phyloP scores from a whole-genome alignment of 129 eudicot species.

The Helianthus annuus region DNA sequence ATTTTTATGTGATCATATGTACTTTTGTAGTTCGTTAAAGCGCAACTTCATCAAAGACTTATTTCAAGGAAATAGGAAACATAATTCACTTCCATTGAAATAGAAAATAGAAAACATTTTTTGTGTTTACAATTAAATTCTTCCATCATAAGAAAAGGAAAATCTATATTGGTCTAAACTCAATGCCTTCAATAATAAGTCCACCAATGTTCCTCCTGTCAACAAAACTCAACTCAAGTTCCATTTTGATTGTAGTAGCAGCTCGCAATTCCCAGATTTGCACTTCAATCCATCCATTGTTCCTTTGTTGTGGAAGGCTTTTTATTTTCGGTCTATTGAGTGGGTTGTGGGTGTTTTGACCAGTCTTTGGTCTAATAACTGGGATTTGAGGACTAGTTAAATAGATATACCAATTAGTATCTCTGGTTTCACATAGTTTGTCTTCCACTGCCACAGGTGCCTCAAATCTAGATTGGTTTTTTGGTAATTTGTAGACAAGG shows the following conservation, averaged over 20 bases:
- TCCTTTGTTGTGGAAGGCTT: conserved; percentile 14
- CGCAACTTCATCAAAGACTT: no score
- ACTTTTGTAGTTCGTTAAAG: no score
- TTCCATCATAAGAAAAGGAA: neutral
- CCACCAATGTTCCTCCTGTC: neutral
- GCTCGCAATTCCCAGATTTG: neutral
- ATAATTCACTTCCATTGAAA: no score
- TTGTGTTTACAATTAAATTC: neutral
- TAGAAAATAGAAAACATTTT: no score
- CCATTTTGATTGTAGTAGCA: neutral
- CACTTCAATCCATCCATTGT: neutral
- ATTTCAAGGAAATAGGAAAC: no score
- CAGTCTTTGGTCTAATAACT: neutral
- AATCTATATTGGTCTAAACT: conserved; percentile 7
- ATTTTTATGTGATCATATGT: no score
- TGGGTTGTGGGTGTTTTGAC: conserved; percentile 20
- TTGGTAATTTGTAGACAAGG: conserved; percentile 20
- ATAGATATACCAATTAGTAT: neutral
- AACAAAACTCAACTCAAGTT: neutral
- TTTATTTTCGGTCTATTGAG: conserved; percentile 16
- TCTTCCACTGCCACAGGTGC: neutral
- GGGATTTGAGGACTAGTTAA: conserved; percentile 13
- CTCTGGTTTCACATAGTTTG: no score
- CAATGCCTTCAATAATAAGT: conserved; percentile 2
- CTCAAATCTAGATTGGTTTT: neutral